Evolutionary conservation across 2,329 filamentous ascomycete species (phyloP).

Genomic region (Phaeosphaeriaceae sp.): DNA sequence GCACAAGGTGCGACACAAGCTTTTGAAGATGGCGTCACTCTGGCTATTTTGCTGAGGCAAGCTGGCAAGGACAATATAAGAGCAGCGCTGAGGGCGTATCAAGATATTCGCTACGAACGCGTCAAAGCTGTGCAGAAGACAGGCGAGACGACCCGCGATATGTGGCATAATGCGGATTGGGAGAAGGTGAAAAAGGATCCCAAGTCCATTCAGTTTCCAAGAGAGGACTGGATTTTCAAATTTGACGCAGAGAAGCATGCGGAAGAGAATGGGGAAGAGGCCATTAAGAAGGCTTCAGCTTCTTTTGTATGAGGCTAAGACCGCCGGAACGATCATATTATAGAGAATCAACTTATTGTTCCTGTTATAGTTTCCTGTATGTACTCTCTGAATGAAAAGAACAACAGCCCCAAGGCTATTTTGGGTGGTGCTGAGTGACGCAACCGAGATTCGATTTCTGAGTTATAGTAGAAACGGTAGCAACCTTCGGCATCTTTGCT

Average conservation of each 20-base stretch:
- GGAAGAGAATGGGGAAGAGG: conserved; percentile 37
- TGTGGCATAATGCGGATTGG: conserved; percentile 47
- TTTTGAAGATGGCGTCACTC: conserved; percentile 55
- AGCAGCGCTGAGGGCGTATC: conserved; percentile 39
- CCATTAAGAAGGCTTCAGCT: conserved; percentile 26
- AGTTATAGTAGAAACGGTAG: too few species aligned
- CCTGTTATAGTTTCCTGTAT: too few species aligned
- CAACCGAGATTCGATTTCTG: neutral
- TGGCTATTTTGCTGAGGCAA: conserved; percentile 34
- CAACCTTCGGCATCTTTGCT: too few species aligned
- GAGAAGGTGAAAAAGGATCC: conserved; percentile 42
- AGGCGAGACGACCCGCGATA: conserved; percentile 42
- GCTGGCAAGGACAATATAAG: conserved; percentile 39
- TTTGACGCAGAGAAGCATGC: conserved; percentile 40
- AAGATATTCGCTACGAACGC: conserved; percentile 42
- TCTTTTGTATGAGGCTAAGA: neutral
- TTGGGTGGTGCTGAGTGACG: too few species aligned
- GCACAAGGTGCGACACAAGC: conserved; percentile 62
- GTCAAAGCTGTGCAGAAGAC: conserved; percentile 44
- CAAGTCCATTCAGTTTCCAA: conserved; percentile 35
- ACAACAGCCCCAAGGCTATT: too few species aligned
- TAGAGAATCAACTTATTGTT: neutral
- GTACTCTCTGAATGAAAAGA: too few species aligned
- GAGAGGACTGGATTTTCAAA: conserved; percentile 43
- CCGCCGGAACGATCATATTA: neutral